A percentile compares a stretch with the other conserved stretches of the same genome.
These are phyloP conservation scores for Pleurotus sapidus DNA, from an alignment of 768 basidiomycete species.

Conservation along the genomic window DNA sequence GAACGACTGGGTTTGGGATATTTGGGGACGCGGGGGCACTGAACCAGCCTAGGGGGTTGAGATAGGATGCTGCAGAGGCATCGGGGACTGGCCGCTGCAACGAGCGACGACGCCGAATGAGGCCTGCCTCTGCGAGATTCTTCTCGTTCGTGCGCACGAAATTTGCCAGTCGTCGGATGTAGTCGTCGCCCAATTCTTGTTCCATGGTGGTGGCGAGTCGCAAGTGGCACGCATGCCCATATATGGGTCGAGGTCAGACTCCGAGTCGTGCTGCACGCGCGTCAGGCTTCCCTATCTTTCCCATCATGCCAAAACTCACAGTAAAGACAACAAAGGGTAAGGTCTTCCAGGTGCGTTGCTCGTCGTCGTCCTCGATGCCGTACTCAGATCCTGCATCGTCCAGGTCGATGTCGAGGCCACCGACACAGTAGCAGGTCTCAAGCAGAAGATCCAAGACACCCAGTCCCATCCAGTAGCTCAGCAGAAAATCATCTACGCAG, in stretches of 20 bases:
- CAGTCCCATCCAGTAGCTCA: slow-evolving; percentile 72
- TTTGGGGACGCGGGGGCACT: slow-evolving; percentile 27
- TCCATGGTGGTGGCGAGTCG: slow-evolving; percentile 23
- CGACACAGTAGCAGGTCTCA: slow-evolving; percentile 77
- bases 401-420: slow-evolving; percentile 76
- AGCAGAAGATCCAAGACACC: slow-evolving; percentile 74
- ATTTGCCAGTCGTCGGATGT: slow-evolving; percentile 63
- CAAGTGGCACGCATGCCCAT: slow-evolving; percentile 5
- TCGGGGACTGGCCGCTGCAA: slow-evolving; percentile 23
- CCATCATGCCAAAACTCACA: slow-evolving; percentile 79
- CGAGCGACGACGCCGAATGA: slow-evolving; percentile 46
- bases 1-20: slow-evolving; percentile 56
- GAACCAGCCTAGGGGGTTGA: slow-evolving; percentile 69
- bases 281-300: slow-evolving; percentile 7
- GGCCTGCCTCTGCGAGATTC: slow-evolving; percentile 64
- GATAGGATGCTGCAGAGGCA: slow-evolving; percentile 32
- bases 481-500: slow-evolving; percentile 96
- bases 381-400: neutral
- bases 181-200: slow-evolving; percentile 69
- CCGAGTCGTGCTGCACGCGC: neutral
- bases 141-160: slow-evolving; percentile 75
- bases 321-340: slow-evolving; percentile 95
- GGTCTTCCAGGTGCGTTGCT: slow-evolving; percentile 64
- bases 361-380: too few species aligned
- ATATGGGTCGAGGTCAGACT: slow-evolving; percentile 10